These are phyloP conservation scores for Cochlearia excelsa DNA, from an alignment of 345 rosid species.

Conservation along the genomic window DNA sequence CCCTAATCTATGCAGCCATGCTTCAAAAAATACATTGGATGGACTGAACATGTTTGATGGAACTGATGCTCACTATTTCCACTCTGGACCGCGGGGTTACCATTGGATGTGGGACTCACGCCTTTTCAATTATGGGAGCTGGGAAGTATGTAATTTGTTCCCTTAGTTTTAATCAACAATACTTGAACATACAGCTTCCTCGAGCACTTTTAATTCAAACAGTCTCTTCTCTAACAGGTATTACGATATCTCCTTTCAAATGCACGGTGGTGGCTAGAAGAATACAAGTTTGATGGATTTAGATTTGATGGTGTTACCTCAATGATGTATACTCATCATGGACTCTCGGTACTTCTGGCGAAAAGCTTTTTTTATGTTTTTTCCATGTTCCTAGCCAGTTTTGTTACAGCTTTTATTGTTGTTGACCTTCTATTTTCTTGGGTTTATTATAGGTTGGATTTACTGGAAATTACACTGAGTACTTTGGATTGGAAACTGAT, in stretches of 20 bases:
- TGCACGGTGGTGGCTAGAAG: slow-evolving; percentile 99
- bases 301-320: slow-evolving; percentile 99
- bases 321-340: slow-evolving; percentile 99
- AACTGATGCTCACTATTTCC: slow-evolving; percentile 88
- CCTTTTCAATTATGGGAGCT: slow-evolving; percentile 94
- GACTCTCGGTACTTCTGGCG: slow-evolving; percentile 58
- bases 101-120: slow-evolving; percentile 99
- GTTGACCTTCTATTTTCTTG: slow-evolving; percentile 15
- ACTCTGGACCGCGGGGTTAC: slow-evolving; percentile 82
- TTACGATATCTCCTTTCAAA: slow-evolving; percentile 86
- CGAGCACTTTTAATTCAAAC: slow-evolving; percentile 14
- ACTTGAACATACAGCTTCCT: slow-evolving; percentile 14
- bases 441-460: slow-evolving; percentile 55
- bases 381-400: slow-evolving; percentile 1
- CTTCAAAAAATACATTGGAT: slow-evolving; percentile 87
- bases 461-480: slow-evolving; percentile 90
- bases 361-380: neutral
- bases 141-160: slow-evolving; percentile 73
- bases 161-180: slow-evolving; percentile 10
- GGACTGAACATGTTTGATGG: slow-evolving; percentile 99
- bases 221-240: slow-evolving; percentile 46
- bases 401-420: slow-evolving; percentile 7
- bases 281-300: slow-evolving; percentile 91
- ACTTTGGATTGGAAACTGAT: slow-evolving; percentile 89
- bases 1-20: slow-evolving; percentile 54